Evolutionary conservation across 192 early-diverging fungal genomes (phyloP), one percentile per base, ranked within the genome.

Genomic region (Coemansia sp.): DNA sequence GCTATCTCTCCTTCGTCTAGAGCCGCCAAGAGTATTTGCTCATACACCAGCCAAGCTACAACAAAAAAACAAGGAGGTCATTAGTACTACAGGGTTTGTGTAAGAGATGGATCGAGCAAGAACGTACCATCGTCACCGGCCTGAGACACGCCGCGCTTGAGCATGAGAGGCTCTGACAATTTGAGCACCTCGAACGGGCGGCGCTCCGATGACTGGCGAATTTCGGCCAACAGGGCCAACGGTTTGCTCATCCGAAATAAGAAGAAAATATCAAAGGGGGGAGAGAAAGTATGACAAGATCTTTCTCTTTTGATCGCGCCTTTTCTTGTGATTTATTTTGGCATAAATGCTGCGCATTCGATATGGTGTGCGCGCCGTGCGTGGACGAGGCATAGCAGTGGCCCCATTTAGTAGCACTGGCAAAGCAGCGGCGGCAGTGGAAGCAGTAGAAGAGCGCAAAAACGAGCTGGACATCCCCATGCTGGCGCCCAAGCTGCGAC

Each of bases 21-120:
- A 8, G 92, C 87, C 8, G 92, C 88, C 37, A 90, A 68, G 59
- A 88, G 83, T 8, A 91, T 74, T 76, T 97, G 93, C 74, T 97
- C 95, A 69, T 86, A 86, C 12, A 91, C 71, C 5, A 90, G 72
- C 87, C 87, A 91, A 7, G 38, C 67, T 67, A 67, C 50, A 54
- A 15, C 33, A 19, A n/a, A 14, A 34, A 34, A 55, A 19, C 15
- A 8, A 43, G 9, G 19, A 19, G 1, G 17, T 17, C 9, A 9
- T 43, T 19, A 43, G 42, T 22, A 43, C 42, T 43, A 5, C 21
- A 19, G 19, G 18, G 21, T n/a, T n/a, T n/a, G n/a, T n/a, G n/a
- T n/a, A n/a, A n/a, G n/a, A n/a, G n/a, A n/a, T n/a, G n/a, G n/a
- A n/a, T n/a, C n/a, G n/a, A n/a, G n/a, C n/a, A n/a, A n/a, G n/a